Evolutionary conservation across 768 basidiomycete genomes (phyloP).

Genomic region (Phlebiopsis flavidoalba): DNA sequence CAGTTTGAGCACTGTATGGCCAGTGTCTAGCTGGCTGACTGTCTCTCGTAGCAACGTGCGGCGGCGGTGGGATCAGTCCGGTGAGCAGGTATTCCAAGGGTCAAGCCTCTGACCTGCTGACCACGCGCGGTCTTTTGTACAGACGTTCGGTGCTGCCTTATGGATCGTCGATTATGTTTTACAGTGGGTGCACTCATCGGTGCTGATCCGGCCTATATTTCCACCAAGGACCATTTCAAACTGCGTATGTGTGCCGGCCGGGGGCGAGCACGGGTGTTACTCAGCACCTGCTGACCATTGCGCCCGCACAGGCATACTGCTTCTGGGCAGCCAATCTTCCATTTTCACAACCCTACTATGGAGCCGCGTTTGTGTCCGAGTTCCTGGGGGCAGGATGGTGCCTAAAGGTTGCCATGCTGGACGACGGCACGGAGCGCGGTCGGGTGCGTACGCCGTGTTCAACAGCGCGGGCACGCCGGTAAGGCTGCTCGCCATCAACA

Average conservation of each 20-base stretch:
- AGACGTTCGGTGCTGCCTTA: slow-evolving; percentile 33
- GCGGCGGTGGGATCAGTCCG: slow-evolving; percentile 36
- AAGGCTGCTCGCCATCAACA: slow-evolving; percentile 32
- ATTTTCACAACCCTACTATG: slow-evolving; percentile 32
- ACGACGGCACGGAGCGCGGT: slow-evolving; percentile 27
- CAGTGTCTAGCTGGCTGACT: not conserved
- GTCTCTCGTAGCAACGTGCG: slow-evolving; percentile 29
- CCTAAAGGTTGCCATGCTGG: slow-evolving; percentile 28
- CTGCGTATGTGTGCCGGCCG: slow-evolving; percentile 23
- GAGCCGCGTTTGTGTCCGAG: slow-evolving; percentile 33
- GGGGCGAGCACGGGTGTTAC: too few relatives aligned
- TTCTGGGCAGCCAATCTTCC: slow-evolving; percentile 33
- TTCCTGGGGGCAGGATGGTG: slow-evolving; percentile 29
- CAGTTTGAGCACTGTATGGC: not conserved
- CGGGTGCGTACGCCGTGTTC: slow-evolving; percentile 29
- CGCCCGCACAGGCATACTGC: slow-evolving; percentile 29
- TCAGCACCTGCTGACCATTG: not conserved
- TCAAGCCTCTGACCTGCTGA: not conserved
- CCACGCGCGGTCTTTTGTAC: not conserved
- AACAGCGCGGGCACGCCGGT: slow-evolving; percentile 18
- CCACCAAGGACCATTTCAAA: slow-evolving; percentile 36
- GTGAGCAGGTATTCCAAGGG: not conserved
- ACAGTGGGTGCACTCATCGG: slow-evolving; percentile 32
- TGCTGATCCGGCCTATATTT: slow-evolving; percentile 33
- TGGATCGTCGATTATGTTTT: slow-evolving; percentile 38